Conservation (phyloP, 2,329 filamentous ascomycete genomes). For the Aureobasidium subglaciale region DNA sequence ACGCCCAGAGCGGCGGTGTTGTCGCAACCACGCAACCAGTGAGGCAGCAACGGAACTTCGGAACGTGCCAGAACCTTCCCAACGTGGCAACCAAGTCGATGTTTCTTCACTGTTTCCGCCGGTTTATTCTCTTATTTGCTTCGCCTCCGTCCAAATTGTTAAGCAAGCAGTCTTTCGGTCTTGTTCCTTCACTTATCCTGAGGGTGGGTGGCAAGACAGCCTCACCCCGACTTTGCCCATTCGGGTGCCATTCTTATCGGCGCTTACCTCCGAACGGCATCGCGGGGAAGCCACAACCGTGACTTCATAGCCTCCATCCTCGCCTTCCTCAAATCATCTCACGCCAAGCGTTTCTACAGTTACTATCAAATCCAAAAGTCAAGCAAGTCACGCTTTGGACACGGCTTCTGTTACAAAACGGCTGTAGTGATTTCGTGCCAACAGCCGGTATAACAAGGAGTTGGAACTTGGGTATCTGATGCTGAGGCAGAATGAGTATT, state of each 20-base stretch:
- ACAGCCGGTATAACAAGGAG: background rate
- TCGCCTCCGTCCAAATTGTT: background rate
- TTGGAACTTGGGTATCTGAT: background rate
- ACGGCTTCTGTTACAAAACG: background rate
- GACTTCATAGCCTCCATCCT: constrained; percentile 12
- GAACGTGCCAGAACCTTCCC: constrained; percentile 15
- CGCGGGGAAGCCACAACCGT: constrained; percentile 9
- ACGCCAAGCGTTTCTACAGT: background rate
- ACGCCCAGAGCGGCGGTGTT: constrained; percentile 6
- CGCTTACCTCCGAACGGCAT: constrained; percentile 8
- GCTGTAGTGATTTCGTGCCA: background rate
- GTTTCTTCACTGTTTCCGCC: background rate
- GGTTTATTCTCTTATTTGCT: background rate
- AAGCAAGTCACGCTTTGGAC: background rate
- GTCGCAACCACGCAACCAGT: background rate
- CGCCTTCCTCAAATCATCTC: background rate
- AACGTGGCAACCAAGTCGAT: background rate
- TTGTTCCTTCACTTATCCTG: background rate
- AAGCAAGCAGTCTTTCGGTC: background rate
- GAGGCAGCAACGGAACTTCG: constrained; percentile 14
- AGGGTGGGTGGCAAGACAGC: constrained; percentile 5
- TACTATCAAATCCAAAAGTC: background rate
- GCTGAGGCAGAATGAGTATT: background rate
- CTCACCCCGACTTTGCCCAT: constrained; percentile 1
- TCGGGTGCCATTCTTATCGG: constrained; percentile 13